Conservation (phyloP, 192 early-diverging fungal species). For the Coemansia reversa region DNA sequence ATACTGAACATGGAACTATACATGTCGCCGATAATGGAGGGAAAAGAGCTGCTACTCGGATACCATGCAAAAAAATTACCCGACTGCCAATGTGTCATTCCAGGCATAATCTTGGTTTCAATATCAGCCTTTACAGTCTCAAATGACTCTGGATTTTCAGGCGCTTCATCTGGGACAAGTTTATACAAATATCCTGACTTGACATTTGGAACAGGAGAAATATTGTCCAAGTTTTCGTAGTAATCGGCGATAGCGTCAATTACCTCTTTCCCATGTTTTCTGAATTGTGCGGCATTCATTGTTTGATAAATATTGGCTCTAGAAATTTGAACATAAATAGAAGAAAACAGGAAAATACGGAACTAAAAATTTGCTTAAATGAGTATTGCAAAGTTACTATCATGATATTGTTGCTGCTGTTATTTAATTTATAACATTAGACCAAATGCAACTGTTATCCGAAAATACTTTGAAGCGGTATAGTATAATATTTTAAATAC, state of each 20-base stretch:
- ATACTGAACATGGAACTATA: conserved; percentile 58
- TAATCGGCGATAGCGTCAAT: conserved; percentile 62
- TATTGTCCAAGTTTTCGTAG: conserved; percentile 55
- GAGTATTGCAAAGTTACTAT: too few relatives aligned
- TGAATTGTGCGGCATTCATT: conserved; percentile 59
- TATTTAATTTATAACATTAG: too few relatives aligned
- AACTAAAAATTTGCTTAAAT: too few relatives aligned
- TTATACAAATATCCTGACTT: conserved; percentile 60
- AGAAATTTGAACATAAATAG: too few relatives aligned
- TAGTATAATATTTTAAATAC: too few relatives aligned
- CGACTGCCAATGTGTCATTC: conserved; percentile 73
- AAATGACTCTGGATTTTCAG: conserved; percentile 53
- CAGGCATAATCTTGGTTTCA: conserved; percentile 61
- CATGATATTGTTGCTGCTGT: too few relatives aligned
- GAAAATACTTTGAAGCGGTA: too few relatives aligned
- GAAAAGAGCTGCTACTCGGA: conserved; percentile 57
- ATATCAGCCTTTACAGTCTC: conserved; percentile 53
- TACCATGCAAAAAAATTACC: conserved; percentile 64
- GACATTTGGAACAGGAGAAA: conserved; percentile 54
- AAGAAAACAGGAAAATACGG: too few relatives aligned
- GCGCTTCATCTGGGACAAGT: conserved; percentile 58
- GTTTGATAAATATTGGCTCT: not conserved
- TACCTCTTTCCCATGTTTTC: conserved; percentile 58
- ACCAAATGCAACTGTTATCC: too few relatives aligned
- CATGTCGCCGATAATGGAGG: conserved; percentile 64